A percentile compares a stretch with the other conserved stretches of the same genome.
Conservation (phyloP, 2,329 filamentous ascomycete genomes). For the Colletotrichum shisoi region DNA sequence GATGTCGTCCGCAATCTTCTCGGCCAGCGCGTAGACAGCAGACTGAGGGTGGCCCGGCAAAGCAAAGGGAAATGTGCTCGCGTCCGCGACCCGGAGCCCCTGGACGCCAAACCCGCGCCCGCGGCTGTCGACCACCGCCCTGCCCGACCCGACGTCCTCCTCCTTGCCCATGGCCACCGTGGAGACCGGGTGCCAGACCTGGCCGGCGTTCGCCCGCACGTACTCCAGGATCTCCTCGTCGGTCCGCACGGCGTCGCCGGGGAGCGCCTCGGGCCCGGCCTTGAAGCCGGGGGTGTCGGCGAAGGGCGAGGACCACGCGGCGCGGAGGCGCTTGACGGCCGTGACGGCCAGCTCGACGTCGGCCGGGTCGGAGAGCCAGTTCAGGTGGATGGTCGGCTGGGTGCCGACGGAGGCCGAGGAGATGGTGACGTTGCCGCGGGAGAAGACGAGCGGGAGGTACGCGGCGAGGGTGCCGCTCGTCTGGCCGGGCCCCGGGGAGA, state of each 20-base stretch:
- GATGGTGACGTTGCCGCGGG: conserved; percentile 57
- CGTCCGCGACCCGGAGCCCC: conserved; percentile 41
- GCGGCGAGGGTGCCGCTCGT: conserved; percentile 48
- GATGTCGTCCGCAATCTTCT: conserved; percentile 42
- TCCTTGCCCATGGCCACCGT: conserved; percentile 63
- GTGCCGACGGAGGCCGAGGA: conserved; percentile 46
- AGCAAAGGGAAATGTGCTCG: conserved; percentile 44
- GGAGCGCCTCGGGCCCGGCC: conserved; percentile 49
- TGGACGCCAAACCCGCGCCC: conserved; percentile 39
- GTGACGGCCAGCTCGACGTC: conserved; percentile 57
- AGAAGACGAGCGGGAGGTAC: conserved; percentile 45
- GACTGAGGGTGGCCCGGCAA: conserved; percentile 43
- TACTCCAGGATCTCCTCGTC: conserved; percentile 54
- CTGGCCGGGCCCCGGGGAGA: conserved; percentile 5
- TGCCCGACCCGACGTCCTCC: conserved; percentile 52
- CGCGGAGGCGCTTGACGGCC: conserved; percentile 53
- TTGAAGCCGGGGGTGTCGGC: conserved; percentile 45
- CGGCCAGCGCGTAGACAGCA: conserved; percentile 42
- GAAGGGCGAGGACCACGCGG: conserved; percentile 45
- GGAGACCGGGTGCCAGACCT: conserved; percentile 62
- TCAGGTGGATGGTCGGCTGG: conserved; percentile 55
- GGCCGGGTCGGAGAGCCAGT: conserved; percentile 54
- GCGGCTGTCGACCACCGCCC: conserved; percentile 61
- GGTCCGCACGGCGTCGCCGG: conserved; percentile 50
- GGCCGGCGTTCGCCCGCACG: conserved; percentile 51